Base-by-base conservation (phyloP, 2,329 filamentous ascomycete genomes). In the Saccharata proteae region DNA sequence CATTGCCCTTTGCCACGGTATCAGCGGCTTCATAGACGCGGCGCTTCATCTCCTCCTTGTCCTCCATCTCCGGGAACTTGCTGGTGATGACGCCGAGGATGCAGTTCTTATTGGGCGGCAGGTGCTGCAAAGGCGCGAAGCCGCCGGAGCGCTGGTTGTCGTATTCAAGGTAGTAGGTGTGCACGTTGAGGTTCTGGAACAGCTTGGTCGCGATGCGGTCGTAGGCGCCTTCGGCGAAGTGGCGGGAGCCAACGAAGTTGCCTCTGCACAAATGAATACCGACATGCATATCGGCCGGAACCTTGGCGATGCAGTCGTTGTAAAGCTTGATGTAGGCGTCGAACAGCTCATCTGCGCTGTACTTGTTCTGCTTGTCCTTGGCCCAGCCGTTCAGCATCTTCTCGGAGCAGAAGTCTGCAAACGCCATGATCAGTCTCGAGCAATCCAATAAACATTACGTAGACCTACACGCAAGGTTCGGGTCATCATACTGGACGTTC, bases 291-390 rank as follows among this genome's bases (percentile, higher is more conserved):
- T 84, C 77, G 3, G 62, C 48, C 0, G 78, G 76, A 0, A 69
- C 58, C 41, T 70, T 68, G 44, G 64, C 56, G 45, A 81, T 62
- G 45, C 65, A 71, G 52, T 78, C 71, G 49, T 84, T 84, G 64
- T 84, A 83, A 37, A 81, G 67, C 36, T 66, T 60, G 52, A 85
- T 79, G 56, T 85, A 85, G 22, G 72, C 69, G 42, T 80, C 74
- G 14, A 85, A 67, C 6, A 81, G 68, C 36, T 75, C 71, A 26
- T 80, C 76, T 12, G 77, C 69, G 1, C 68, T 67, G 44, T 72
- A 67, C 29, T 67, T 69, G 51, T 83, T 82, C 44, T 74, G 64
- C 20, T 64, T 49, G 47, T 83, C 79, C 19, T 67, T 65, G 33
- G 70, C 38, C 47, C 44, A 51, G 5, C 46, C 49, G 12, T 39